phyloP scores from a whole-genome alignment of 495 filamentous ascomycete species.

The Penicillium desertorum region DNA sequence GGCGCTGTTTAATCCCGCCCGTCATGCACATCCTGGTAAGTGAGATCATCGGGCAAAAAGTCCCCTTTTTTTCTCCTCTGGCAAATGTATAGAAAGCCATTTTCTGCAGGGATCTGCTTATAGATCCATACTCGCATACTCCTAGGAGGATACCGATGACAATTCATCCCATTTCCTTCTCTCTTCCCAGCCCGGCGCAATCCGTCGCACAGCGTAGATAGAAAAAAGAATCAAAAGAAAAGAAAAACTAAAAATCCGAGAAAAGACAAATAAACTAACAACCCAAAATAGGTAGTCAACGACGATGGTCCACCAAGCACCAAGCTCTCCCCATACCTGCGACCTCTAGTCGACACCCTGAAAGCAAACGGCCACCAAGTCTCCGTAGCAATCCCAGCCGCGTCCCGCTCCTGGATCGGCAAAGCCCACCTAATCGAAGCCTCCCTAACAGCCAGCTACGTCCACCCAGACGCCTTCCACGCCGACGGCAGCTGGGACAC shows the following conservation, averaged over 20 bases:
- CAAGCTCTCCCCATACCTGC: constrained; percentile 86
- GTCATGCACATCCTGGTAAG: constrained; percentile 52
- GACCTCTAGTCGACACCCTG: constrained; percentile 75
- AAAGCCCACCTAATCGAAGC: constrained; percentile 94
- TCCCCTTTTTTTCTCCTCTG: not conserved
- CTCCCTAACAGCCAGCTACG: constrained; percentile 78
- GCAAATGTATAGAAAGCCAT: not conserved
- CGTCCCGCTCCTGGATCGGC: constrained; percentile 94
- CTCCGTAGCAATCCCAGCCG: constrained; percentile 87
- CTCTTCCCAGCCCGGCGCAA: not conserved
- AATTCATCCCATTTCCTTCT: not conserved
- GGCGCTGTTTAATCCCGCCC: constrained; percentile 17
- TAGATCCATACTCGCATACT: not conserved
- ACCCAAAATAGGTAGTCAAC: constrained; percentile 64
- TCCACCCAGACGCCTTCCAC: constrained; percentile 60
- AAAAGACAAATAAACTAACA: constrained; percentile 2
- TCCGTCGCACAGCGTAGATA: not conserved
- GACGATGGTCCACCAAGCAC: constrained; percentile 92
- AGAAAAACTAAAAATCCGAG: not conserved
- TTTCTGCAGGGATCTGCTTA: not conserved
- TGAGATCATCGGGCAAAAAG: constrained; percentile 9
- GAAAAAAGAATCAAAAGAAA: constrained; percentile 9
- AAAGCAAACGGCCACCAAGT: constrained; percentile 77
- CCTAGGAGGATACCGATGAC: not conserved
- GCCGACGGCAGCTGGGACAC: constrained; percentile 51